phyloP scores from a whole-genome alignment of 179 eudicot genomes.

The Silene vulgaris region DNA sequence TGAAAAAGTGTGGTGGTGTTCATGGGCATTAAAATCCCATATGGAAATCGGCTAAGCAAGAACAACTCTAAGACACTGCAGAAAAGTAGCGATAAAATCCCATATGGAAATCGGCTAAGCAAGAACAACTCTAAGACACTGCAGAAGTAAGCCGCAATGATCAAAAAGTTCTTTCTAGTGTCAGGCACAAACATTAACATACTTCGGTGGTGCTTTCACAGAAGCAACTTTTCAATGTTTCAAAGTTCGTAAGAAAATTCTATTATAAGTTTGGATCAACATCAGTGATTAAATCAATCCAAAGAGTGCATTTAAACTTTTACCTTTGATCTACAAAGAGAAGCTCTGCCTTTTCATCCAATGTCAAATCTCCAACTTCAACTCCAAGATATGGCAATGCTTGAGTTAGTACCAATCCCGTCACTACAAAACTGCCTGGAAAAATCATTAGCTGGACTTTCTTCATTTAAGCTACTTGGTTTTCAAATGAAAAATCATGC shows the following conservation, averaged over 20 bases:
- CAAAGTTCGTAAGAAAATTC: too few relatives aligned
- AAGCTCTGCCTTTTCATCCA: constrained; percentile 88
- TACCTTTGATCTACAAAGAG: constrained; percentile 77
- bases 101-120: neutral
- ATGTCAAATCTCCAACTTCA: constrained; percentile 46
- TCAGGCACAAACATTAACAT: neutral
- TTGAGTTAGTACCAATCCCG: constrained; percentile 77
- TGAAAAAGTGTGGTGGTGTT: neutral
- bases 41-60: too few relatives aligned
- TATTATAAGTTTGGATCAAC: neutral
- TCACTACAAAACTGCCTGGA: constrained; percentile 94
- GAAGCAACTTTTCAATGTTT: neutral
- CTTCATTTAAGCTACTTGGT: neutral
- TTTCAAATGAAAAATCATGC: neutral
- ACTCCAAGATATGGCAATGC: constrained; percentile 67
- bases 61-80: too few relatives aligned
- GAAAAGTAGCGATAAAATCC: neutral
- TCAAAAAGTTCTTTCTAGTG: neutral
- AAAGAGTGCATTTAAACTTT: constrained; percentile 1
- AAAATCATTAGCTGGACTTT: constrained; percentile 37
- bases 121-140: neutral
- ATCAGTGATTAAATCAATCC: neutral
- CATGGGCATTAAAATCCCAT: too few relatives aligned
- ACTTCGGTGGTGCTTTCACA: neutral
- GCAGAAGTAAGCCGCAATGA: neutral